These are phyloP conservation scores for Botrytis deweyae DNA, from an alignment of 2,329 filamentous ascomycete species.

Conservation along the genomic window DNA sequence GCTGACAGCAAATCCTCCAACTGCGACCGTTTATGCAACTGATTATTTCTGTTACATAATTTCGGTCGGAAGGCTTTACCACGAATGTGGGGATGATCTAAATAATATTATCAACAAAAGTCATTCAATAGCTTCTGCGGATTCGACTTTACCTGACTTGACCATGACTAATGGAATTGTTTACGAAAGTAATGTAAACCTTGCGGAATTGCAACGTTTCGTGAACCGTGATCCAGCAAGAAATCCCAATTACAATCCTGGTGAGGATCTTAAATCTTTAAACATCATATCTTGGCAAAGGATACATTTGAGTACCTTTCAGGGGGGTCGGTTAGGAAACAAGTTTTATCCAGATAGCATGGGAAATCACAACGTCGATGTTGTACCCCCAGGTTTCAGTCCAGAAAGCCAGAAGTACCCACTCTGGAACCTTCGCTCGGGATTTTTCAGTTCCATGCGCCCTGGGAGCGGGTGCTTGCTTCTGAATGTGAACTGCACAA, in stretches of 20 bases:
- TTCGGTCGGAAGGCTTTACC: slow-evolving; percentile 12
- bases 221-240: too few relatives aligned
- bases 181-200: not conserved
- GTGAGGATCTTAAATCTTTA: slow-evolving; percentile 17
- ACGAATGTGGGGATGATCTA: not conserved
- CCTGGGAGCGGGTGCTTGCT: slow-evolving; percentile 21
- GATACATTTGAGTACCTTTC: slow-evolving; percentile 7
- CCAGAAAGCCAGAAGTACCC: too few relatives aligned
- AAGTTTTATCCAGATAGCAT: slow-evolving; percentile 11
- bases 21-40: not conserved
- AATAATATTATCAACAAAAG: not conserved
- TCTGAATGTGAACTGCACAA: slow-evolving; percentile 24
- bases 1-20: not conserved
- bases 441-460: slow-evolving; percentile 25
- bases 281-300: slow-evolving; percentile 26
- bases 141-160: too few relatives aligned
- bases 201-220: not conserved
- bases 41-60: slow-evolving; percentile 19
- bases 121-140: not conserved
- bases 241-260: not conserved
- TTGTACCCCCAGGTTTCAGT: too few relatives aligned
- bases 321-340: slow-evolving; percentile 18
- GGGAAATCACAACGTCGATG: too few relatives aligned
- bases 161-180: too few relatives aligned
- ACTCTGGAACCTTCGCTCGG: not conserved